Base-by-base conservation (phyloP, 306 rosid genomes). In the Malus orientalis region DNA sequence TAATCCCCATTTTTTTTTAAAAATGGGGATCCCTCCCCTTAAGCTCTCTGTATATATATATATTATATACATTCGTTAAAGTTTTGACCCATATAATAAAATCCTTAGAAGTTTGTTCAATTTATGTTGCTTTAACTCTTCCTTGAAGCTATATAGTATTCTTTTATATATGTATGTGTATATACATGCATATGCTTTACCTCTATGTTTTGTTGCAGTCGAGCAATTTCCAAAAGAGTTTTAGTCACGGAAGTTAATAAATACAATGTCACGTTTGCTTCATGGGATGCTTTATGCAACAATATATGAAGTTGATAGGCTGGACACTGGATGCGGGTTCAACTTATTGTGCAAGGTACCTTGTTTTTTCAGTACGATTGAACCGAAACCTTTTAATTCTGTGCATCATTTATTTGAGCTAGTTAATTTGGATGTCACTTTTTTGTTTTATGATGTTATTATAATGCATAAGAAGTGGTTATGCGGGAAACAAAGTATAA, bases 271-370 rank as follows among this genome's bases (percentile, higher is more conserved):
- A 51, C 82, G 69, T 4, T 76, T 90, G 85, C 86, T 95, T 27
- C 96, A 94, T 6, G 96, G 95, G 76, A 87, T 73, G 71, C 96
- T 92, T 80, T 30, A 16, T 1, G 92, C 87, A 3, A 70, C 86
- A 16, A 86, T 94, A 64, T n/a, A 1, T 74, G 88, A 81, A 47
- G 77, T 89, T 66, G 92, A 90, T 70, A 88, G 66, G 69, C 75
- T 86, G 20, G 76, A 77, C 47, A 67, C 71, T 57, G 91, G 89
- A 36, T 83, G 72, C 47, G 78, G 82, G 68, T 78, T 85, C 47
- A 29, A 45, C 59, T 71, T 85, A 67, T 62, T 79, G 69, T 75
- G 42, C 29, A 83, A 85, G 91, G 97, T 90, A 79, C 19, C 1
- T 66, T 3, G 0, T 20, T 22, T 22, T 59, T 58, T 38, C 75